A percentile compares a stretch with the other conserved stretches of the same genome.
phyloP scores from a whole-genome alignment of 345 rosid species.

The Corymbia maculata region DNA sequence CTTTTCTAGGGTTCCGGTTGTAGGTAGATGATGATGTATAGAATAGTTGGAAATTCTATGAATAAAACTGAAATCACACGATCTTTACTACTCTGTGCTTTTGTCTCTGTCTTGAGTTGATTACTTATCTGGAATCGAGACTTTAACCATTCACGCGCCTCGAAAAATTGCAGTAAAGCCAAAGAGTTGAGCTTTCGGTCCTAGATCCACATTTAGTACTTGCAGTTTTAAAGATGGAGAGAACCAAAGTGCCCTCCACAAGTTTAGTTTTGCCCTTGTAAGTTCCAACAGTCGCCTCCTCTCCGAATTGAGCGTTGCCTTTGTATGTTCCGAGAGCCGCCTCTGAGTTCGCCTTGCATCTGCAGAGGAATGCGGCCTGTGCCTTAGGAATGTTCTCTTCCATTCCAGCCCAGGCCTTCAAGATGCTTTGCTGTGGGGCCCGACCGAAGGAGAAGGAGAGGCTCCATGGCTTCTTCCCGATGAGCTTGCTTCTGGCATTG shows the following conservation, averaged over 20 bases:
- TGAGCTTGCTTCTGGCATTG: background rate
- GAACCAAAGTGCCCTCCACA: background rate
- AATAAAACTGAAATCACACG: background rate
- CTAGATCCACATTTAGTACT: background rate
- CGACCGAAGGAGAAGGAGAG: background rate
- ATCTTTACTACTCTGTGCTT: no score
- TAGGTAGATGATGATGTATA: background rate
- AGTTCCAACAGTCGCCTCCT: background rate
- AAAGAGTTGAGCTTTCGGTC: background rate
- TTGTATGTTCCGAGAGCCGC: background rate
- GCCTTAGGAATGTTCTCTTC: background rate
- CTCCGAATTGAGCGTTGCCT: background rate
- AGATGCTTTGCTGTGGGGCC: background rate
- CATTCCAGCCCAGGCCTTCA: background rate
- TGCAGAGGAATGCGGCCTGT: background rate
- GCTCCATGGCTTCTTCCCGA: background rate
- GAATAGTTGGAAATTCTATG: background rate
- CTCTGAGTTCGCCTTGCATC: background rate
- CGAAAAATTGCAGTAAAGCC: no score
- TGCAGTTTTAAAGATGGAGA: rapidly evolving
- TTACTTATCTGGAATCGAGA: background rate
- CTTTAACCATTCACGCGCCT: no score
- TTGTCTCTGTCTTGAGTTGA: no score
- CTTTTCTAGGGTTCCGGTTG: no score
- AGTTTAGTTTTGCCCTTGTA: background rate